A percentile compares a stretch with the other conserved stretches of the same genome.
These are phyloP conservation scores for Aspergillus floridensis DNA, from an alignment of 2,329 filamentous ascomycete genomes.

Conservation along the genomic window DNA sequence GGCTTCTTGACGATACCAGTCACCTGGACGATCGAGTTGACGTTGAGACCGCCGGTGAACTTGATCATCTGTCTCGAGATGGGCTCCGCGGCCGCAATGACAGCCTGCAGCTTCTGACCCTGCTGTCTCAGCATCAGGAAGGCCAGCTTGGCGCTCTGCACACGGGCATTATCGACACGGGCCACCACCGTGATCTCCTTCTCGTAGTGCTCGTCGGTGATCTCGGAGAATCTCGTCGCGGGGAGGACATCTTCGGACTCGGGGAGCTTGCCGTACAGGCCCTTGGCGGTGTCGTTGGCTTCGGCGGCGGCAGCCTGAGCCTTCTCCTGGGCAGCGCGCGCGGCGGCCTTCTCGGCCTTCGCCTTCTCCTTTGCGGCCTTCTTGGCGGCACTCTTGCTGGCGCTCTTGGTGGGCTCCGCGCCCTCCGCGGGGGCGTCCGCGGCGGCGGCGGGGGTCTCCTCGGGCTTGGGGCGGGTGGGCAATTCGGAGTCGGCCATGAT, in stretches of 20 bases:
- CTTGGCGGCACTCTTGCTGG: constrained; percentile 77
- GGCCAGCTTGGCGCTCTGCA: constrained; percentile 85
- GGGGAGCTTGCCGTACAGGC: constrained; percentile 74
- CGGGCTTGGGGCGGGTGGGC: constrained; percentile 40
- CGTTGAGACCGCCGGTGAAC: constrained; percentile 71
- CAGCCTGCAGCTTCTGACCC: constrained; percentile 77
- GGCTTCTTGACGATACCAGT: constrained; percentile 80
- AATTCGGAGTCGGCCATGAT: constrained; percentile 42
- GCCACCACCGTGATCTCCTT: constrained; percentile 73
- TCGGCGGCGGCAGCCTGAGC: constrained; percentile 64
- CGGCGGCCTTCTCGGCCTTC: constrained; percentile 73
- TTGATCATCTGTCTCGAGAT: constrained; percentile 91
- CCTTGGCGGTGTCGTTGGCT: constrained; percentile 59
- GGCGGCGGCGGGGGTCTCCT: constrained; percentile 30
- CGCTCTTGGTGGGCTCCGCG: constrained; percentile 28
- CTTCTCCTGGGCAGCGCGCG: constrained; percentile 70
- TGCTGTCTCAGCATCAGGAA: constrained; percentile 83
- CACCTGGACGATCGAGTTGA: constrained; percentile 79
- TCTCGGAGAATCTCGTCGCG: constrained; percentile 56
- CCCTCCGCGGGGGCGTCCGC: constrained; percentile 36
- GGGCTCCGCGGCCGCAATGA: constrained; percentile 62
- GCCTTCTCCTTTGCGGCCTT: constrained; percentile 89
- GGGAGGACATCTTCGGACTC: constrained; percentile 58
- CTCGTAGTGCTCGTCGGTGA: constrained; percentile 62
- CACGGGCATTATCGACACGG: constrained; percentile 81